Conservation (phyloP, 129 eudicot species). For the Apium graveolens region DNA sequence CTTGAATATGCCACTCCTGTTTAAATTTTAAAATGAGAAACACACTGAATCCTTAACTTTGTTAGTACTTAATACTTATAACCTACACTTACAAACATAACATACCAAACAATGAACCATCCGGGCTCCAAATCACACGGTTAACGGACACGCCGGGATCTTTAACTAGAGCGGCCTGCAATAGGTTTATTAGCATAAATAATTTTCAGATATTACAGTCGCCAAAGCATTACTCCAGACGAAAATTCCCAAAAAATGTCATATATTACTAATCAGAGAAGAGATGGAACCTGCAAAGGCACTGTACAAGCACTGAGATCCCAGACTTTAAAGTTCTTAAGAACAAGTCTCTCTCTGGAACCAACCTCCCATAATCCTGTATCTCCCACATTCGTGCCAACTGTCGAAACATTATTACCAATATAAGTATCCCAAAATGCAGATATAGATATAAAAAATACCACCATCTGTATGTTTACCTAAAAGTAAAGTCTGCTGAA, state of each 20-base stretch:
- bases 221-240: neutral
- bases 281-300: conserved; percentile 47
- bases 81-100: neutral
- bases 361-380: conserved; percentile 76
- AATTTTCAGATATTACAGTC: conserved; percentile 4
- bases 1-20: conserved; percentile 81
- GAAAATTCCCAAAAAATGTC: neutral
- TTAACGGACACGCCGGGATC: conserved; percentile 74
- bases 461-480: conserved; percentile 23
- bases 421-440: conserved; percentile 5
- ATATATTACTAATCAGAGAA: conserved; percentile 2
- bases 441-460: neutral
- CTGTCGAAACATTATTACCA: conserved; percentile 24
- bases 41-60: neutral
- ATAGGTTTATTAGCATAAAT: conserved; percentile 1
- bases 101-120: conserved; percentile 67
- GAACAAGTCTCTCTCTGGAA: conserved; percentile 53
- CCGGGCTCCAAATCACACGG: conserved; percentile 81
- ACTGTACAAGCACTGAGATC: conserved; percentile 61
- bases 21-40: conserved; percentile 2
- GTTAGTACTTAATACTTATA: neutral
- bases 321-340: conserved; percentile 79
- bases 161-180: conserved; percentile 60
- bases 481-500: conserved; percentile 67
- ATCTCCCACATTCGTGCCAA: conserved; percentile 87